Base-by-base conservation (phyloP, 108 stramenopile genomes). In the Skeletonema menzelii region DNA sequence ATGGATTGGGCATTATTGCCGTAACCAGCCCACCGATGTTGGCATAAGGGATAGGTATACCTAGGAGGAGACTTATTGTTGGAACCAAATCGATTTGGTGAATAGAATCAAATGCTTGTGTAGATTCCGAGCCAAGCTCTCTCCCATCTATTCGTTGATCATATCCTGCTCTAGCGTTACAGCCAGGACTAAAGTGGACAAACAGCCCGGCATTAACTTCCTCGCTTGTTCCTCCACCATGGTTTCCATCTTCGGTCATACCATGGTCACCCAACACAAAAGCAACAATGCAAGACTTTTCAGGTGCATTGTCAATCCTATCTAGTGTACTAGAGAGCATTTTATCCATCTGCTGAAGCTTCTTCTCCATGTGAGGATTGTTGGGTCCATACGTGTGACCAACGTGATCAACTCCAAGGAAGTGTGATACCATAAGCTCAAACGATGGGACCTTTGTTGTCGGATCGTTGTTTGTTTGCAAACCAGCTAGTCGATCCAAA, bases 161-260 rank as follows among this genome's bases (percentile, higher is more conserved):
- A 30, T 72, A 20, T 69, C 47, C 63, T 40, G 61, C 40, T 31
- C 66, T 67, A 10, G 73, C 82, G 13, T 76, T 81, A 65, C 87
- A 91, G 8, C 86, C 89, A 10, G 87, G 86, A 20, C 88, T 90
- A 61, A 88, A 88, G 77, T 95, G 96, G 10, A 87, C 89, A 69
- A 99, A 95, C 8, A 99, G 83, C 12, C 94, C 97, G 8, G 99
- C 97, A 61, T 90, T 89, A 17, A 87, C 84, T 77, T 99, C 99
- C 30, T 97, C 95, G n/a, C 88, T 84, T 19, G 93, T 87, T 17
- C 97, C 98, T 12, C 99, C 99, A 13, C 99, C 99, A 78, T 99
- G 98, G 79, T 99, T 97, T 27, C 99, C 99, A 68, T 95, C 96
- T 70, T 95, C 95, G 12, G 99, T 99, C 99, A 99, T 99, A 8